A percentile compares a stretch with the other conserved stretches of the same genome.
These are phyloP conservation scores for Floccularia luteovirens DNA, from an alignment of 768 basidiomycete species.

Conservation along the genomic window DNA sequence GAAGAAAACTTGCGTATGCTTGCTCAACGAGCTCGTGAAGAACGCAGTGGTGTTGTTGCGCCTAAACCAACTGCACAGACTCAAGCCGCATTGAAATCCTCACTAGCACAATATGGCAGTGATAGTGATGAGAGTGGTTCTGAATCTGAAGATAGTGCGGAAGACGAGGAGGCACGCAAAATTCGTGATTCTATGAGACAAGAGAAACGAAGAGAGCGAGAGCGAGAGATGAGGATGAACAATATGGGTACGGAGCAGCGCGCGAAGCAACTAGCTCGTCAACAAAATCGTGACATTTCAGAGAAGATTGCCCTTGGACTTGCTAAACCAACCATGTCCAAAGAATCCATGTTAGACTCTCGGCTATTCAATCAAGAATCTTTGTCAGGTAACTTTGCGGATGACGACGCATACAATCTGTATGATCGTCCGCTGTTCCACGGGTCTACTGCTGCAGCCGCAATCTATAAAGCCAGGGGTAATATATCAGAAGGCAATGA, in stretches of 20 bases:
- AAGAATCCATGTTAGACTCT: constrained; percentile 96
- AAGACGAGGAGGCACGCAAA: constrained; percentile 80
- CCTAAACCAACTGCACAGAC: constrained; percentile 60
- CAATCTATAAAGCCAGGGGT: constrained; percentile 96
- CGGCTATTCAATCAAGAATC: constrained; percentile 97
- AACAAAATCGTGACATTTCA: constrained; percentile 98
- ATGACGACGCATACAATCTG: constrained; percentile 89
- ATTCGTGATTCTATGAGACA: constrained; percentile 86
- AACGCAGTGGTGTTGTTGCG: constrained; percentile 77
- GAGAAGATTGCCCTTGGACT: constrained; percentile 98
- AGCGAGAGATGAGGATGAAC: constrained; percentile 97
- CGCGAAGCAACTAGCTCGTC: constrained; percentile 90
- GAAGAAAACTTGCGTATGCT: constrained; percentile 93
- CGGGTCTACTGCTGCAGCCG: constrained; percentile 93
- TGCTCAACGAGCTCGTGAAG: constrained; percentile 93
- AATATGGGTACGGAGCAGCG: constrained; percentile 98
- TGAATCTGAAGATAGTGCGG: constrained; percentile 39
- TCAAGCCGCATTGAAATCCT: constrained; percentile 65
- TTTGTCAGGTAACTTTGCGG: constrained; percentile 71
- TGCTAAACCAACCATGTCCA: constrained; percentile 92
- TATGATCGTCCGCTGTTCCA: constrained; percentile 96
- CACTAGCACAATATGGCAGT: constrained; percentile 82
- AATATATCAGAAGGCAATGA: constrained; percentile 82
- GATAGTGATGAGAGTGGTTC: constrained; percentile 57
- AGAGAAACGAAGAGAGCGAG: constrained; percentile 90